Conservation (phyloP, 2,329 filamentous ascomycete species). For the Penicillium sp. region DNA sequence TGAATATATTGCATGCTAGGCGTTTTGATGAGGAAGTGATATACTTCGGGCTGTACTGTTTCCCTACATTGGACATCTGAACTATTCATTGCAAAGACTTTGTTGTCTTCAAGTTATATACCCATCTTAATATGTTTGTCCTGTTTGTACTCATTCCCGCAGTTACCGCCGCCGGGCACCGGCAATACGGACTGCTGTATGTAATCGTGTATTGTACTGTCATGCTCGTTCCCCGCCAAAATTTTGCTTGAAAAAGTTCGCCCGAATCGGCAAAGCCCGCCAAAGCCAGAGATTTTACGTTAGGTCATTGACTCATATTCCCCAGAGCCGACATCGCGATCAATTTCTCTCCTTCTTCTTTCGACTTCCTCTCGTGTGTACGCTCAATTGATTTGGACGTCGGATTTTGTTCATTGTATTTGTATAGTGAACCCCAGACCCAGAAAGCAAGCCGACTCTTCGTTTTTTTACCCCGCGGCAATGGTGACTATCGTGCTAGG, state of each 20-base stretch:
- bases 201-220: not conserved
- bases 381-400: not conserved
- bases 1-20: not conserved
- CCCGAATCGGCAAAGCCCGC: not conserved
- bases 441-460: not conserved
- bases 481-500: slow-evolving; percentile 43
- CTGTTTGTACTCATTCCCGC: not conserved
- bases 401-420: too few relatives aligned
- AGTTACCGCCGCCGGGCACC: not conserved
- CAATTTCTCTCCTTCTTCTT: not conserved
- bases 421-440: not conserved
- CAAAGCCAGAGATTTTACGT: not conserved
- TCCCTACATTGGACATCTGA: too few relatives aligned
- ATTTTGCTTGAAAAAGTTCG: not conserved
- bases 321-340: not conserved
- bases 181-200: not conserved
- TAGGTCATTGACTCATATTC: not conserved
- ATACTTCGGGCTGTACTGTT: not conserved
- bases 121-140: not conserved
- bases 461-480: slow-evolving; percentile 16
- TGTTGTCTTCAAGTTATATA: too few relatives aligned
- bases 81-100: too few relatives aligned
- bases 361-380: not conserved
- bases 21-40: not conserved
- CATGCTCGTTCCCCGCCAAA: not conserved